A percentile compares a stretch with the other conserved stretches of the same genome.
These are phyloP conservation scores for Apium graveolens DNA, from an alignment of 129 eudicot genomes.

Conservation along the genomic window DNA sequence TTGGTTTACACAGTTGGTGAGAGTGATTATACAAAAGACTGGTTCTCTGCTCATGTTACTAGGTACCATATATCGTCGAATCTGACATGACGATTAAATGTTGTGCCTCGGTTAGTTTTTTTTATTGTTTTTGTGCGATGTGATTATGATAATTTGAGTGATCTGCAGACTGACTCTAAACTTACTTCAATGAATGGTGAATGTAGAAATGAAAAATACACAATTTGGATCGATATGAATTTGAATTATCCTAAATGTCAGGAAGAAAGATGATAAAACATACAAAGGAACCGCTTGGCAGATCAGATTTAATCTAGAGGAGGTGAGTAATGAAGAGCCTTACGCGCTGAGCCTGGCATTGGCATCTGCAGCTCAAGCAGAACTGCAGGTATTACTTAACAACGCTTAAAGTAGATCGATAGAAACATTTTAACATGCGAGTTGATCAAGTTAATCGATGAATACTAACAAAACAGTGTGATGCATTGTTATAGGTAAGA, in stretches of 20 bases:
- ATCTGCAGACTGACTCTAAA: background rate
- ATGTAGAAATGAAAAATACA: background rate
- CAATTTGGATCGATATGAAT: background rate
- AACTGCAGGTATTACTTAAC: conserved; percentile 42
- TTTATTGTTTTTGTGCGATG: no score
- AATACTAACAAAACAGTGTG: background rate
- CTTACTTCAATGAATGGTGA: background rate
- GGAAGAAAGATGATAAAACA: conserved; percentile 52
- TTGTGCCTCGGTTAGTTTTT: background rate
- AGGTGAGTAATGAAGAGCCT: conserved; percentile 20
- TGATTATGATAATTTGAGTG: background rate
- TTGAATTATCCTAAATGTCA: conserved; percentile 6
- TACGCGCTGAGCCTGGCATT: conserved; percentile 64
- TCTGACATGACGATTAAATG: background rate
- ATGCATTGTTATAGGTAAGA: conserved; percentile 39
- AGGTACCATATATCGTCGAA: conserved; percentile 28
- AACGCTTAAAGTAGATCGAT: background rate
- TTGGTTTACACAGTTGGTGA: conserved; percentile 62
- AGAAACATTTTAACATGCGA: background rate
- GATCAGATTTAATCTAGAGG: conserved; percentile 61
- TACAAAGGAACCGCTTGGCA: conserved; percentile 85
- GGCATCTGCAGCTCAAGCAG: conserved; percentile 77
- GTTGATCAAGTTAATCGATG: background rate
- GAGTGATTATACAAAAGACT: conserved; percentile 59
- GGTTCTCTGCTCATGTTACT: conserved; percentile 87